These are phyloP conservation scores for Brassica rapa DNA, from an alignment of 345 rosid genomes.

Conservation along the genomic window DNA sequence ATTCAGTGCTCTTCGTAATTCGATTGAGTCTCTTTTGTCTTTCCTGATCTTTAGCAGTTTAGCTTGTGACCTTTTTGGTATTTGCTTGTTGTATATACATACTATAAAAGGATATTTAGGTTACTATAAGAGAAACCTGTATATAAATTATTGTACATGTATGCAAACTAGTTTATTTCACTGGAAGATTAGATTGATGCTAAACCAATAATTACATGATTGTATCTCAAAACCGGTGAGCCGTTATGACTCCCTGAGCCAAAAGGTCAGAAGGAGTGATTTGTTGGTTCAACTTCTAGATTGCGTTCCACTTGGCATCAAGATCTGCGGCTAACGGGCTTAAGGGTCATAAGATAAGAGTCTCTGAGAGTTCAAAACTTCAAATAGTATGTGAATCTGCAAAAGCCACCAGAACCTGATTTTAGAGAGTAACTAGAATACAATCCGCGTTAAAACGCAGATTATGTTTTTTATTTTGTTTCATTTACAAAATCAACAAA, in stretches of 20 bases:
- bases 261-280: constrained; percentile 15
- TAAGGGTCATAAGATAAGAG: constrained; percentile 33
- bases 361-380: constrained; percentile 29
- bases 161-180: neutral
- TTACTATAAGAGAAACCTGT: neutral
- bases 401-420: constrained; percentile 52
- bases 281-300: constrained; percentile 33
- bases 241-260: no score
- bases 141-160: neutral
- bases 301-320: constrained; percentile 66
- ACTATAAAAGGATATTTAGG: neutral
- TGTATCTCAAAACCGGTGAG: no score
- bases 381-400: neutral
- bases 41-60: neutral
- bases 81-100: neutral
- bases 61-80: neutral
- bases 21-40: neutral
- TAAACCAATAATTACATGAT: no score
- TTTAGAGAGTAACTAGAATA: no score
- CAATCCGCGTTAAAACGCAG: no score
- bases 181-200: neutral
- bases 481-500: no score
- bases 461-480: no score
- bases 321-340: constrained; percentile 75
- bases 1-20: constrained; percentile 3